Evolutionary conservation across 371 early-diverging fungal species (phyloP), one percentile per base, ranked within the genome.

Genomic region (Apophysomyces trapeziformis): DNA sequence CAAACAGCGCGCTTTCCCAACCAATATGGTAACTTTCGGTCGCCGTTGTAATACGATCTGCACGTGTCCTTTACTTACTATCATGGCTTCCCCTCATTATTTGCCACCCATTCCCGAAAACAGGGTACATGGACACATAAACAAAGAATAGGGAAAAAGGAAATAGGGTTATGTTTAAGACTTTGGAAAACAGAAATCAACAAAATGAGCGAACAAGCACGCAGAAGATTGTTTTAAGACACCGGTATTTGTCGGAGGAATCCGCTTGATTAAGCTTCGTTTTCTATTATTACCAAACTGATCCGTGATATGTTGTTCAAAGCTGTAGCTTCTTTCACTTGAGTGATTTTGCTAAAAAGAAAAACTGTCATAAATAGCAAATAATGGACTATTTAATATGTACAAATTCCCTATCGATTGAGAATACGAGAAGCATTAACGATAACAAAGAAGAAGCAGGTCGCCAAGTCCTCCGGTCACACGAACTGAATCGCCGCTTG

Each of bases 21-120:
- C 54, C 54, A 50, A 50, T 50, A 21, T 50, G 21, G 54, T 50
- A 50, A 50, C 54, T 50, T 50, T 50, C 11, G 21, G 21, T 9
- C 54, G 54, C 54, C 54, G 54, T 26, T 7, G n/a, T 18, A 50
- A 50, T 21, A 50, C 7, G 47, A 8, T 21, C 54, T 50, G 54
- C 54, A 50, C 54, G 54, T 50, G 54, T 26, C 54, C 16, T 50
- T 50, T 21, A 26, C 32, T 8, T 21, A 9, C 21, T 21, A 21
- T n/a, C 21, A 26, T 50, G 41, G 11, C 5, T 2, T 41, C 13
- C 4, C 16, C 54, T 26, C 54, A 7, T 50, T 50, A 21, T 5
- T 50, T 21, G 54, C 54, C 54, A 50, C 54, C 21, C 16, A 50
- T 9, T 7, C 16, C 54, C 9, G 21, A 50, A 50, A 50, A 26